phyloP scores from a whole-genome alignment of 768 basidiomycete genomes.

The Russula vinacea region DNA sequence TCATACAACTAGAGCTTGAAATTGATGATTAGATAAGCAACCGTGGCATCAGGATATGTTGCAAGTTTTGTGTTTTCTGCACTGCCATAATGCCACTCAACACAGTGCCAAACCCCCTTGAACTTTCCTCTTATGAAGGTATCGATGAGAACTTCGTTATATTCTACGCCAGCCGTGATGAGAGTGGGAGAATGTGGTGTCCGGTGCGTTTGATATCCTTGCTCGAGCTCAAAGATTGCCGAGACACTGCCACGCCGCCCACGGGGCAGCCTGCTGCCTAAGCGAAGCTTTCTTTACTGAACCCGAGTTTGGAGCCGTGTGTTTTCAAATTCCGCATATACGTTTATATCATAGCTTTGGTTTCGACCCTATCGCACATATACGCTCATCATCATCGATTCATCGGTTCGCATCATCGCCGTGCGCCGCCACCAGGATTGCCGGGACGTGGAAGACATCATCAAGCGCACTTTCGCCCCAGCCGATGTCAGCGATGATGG shows the following conservation, averaged over 20 bases:
- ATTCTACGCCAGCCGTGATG: slow-evolving; percentile 67
- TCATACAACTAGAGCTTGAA: too few relatives aligned
- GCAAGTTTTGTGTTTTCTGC: not conserved
- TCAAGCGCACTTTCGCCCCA: slow-evolving; percentile 50
- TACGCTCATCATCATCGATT: slow-evolving; percentile 3
- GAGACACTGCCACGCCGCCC: slow-evolving; percentile 11
- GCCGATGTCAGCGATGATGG: slow-evolving; percentile 37
- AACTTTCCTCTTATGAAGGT: slow-evolving; percentile 39
- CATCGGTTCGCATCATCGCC: slow-evolving; percentile 12
- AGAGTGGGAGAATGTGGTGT: slow-evolving; percentile 65
- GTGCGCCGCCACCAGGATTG: slow-evolving; percentile 53
- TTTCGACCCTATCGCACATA: not conserved
- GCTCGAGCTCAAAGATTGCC: not conserved
- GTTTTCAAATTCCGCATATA: not conserved
- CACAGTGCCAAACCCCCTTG: slow-evolving; percentile 39
- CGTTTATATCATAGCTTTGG: too few relatives aligned
- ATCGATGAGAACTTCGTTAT: slow-evolving; percentile 54
- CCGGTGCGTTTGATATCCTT: slow-evolving; percentile 45
- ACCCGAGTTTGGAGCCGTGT: not conserved
- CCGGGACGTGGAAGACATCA: slow-evolving; percentile 52
- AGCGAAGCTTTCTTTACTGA: not conserved
- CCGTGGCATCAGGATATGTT: not conserved
- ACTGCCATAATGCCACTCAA: slow-evolving; percentile 27
- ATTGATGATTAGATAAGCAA: slow-evolving; percentile 10
- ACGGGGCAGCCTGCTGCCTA: not conserved